A percentile compares a stretch with the other conserved stretches of the same genome.
phyloP scores from a whole-genome alignment of 495 filamentous ascomycete species.

The Entonaema liquescens region DNA sequence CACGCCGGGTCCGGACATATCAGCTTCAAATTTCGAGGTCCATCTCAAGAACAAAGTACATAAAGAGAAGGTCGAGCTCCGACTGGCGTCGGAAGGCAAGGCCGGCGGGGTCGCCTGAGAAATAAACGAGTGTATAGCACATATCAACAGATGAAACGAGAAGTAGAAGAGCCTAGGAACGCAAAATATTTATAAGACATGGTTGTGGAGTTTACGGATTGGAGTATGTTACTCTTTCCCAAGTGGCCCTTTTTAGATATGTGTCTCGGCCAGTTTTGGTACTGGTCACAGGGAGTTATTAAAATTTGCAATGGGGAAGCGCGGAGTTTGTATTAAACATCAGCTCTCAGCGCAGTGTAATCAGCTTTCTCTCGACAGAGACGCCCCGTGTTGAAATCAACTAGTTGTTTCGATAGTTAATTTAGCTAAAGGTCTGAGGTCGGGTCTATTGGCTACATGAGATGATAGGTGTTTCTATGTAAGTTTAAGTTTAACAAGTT shows the following conservation, averaged over 20 bases:
- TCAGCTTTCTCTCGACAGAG: constrained; percentile 24
- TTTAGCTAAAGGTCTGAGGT: neutral
- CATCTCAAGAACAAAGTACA: constrained; percentile 85
- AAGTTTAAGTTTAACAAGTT: neutral
- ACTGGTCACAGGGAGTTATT: constrained; percentile 24
- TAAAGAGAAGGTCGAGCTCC: constrained; percentile 69
- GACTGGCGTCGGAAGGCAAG: constrained; percentile 32
- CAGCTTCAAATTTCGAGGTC: constrained; percentile 88
- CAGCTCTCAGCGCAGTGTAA: constrained; percentile 24
- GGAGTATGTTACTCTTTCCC: constrained; percentile 8
- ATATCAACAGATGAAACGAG: neutral
- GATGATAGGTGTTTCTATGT: neutral
- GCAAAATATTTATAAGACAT: constrained; percentile 17
- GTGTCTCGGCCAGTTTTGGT: constrained; percentile 3
- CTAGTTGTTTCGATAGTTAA: constrained; percentile 2
- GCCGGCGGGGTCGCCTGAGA: neutral
- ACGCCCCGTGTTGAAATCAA: constrained; percentile 11
- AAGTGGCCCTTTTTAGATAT: constrained; percentile 5
- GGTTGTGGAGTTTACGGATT: constrained; percentile 31
- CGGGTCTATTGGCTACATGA: neutral
- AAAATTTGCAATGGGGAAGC: constrained; percentile 28
- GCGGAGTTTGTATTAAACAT: constrained; percentile 43
- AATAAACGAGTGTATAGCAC: neutral
- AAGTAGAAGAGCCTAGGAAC: constrained; percentile 9
- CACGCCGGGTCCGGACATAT: constrained; percentile 81